Percentiles rank a stretch among this genome's conserved stretches.
phyloP scores from a whole-genome alignment of 73 alveolate genomes.

The Tetrahymena thermophila region DNA sequence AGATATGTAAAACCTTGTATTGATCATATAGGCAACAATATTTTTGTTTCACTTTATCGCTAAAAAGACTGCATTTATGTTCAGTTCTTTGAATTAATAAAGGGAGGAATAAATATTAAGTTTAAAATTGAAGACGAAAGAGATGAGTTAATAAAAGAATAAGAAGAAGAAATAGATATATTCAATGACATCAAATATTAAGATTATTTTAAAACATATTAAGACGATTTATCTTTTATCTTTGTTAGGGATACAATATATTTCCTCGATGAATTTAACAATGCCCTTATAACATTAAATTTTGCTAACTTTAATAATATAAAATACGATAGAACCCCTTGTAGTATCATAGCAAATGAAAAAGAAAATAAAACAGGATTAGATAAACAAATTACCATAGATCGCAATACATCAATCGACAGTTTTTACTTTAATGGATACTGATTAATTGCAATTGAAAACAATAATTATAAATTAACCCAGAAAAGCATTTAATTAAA shows the following conservation, averaged over 20 bases:
- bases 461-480: no score
- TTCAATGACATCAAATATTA: not conserved
- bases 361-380: not conserved
- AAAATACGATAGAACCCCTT: not conserved
- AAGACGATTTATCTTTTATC: constrained; percentile 38
- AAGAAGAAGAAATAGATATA: not conserved
- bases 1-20: constrained; percentile 24
- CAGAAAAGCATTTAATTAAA: no score
- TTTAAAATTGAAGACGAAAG: constrained; percentile 17
- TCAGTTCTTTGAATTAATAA: constrained; percentile 14
- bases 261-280: constrained; percentile 27
- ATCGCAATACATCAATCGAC: not conserved
- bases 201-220: constrained; percentile 13
- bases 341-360: not conserved
- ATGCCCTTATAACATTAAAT: not conserved
- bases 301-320: not conserved
- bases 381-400: not conserved
- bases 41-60: constrained; percentile 14
- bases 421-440: not conserved
- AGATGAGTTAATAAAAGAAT: not conserved
- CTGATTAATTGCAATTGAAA: not conserved
- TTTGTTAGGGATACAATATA: constrained; percentile 20
- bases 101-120: constrained; percentile 37
- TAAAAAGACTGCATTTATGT: constrained; percentile 6
- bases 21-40: constrained; percentile 12